Evolutionary conservation across 805 yeast species (phyloP).

Genomic region (Candida sakaeoensis): DNA sequence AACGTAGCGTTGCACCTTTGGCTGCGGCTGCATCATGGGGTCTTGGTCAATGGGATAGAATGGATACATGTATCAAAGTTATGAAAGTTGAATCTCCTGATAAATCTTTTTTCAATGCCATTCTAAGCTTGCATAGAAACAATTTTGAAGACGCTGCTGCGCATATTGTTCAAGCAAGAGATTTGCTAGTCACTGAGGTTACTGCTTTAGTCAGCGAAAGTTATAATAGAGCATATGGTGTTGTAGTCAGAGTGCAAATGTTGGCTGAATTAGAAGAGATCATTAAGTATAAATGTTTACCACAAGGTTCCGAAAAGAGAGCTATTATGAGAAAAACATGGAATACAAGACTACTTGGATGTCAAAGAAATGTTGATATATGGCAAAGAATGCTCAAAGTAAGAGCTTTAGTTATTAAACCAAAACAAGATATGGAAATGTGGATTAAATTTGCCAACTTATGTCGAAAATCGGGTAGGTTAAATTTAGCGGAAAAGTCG

Average conservation of each 20-base stretch:
- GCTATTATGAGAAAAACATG: conserved; percentile 82
- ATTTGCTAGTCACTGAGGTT: conserved; percentile 84
- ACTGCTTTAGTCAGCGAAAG: conserved; percentile 94
- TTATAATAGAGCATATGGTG: conserved; percentile 94
- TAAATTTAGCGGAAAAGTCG: conserved; percentile 90
- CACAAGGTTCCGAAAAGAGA: conserved; percentile 78
- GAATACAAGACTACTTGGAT: conserved; percentile 88
- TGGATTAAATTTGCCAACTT: conserved; percentile 98
- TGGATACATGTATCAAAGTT: conserved; percentile 85
- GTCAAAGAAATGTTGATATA: conserved; percentile 96
- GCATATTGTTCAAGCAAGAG: conserved; percentile 83
- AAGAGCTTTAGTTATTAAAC: conserved; percentile 87
- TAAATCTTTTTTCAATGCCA: conserved; percentile 90
- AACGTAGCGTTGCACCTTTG: conserved; percentile 86
- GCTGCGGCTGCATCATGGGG: conserved; percentile 99
- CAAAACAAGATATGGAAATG: conserved; percentile 94
- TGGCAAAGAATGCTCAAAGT: conserved; percentile 97
- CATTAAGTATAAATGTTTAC: conserved; percentile 79
- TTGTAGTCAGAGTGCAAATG: conserved; percentile 96
- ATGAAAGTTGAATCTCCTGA: conserved; percentile 94
- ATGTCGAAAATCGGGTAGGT: conserved; percentile 89
- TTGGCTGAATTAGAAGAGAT: conserved; percentile 95
- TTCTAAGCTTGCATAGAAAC: conserved; percentile 78
- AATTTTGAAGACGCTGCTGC: conserved; percentile 76
- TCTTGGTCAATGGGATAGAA: conserved; percentile 91